phyloP scores from a whole-genome alignment of 257 asterid species.

The Linderniella brevidens region DNA sequence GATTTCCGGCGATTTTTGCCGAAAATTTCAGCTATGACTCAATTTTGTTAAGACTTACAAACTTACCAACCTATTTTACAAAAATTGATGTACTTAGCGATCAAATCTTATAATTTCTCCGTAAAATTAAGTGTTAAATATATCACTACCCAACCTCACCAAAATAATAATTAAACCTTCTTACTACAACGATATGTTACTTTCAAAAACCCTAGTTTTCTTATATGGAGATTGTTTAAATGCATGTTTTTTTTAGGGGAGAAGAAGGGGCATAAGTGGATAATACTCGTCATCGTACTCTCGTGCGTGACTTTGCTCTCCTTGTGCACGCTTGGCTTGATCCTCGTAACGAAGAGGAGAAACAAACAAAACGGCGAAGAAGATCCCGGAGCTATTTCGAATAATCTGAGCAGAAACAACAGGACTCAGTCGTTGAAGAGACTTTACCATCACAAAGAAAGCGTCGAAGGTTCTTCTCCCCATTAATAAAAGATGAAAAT shows the following conservation, averaged over 20 bases:
- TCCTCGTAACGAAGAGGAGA: constrained; percentile 28
- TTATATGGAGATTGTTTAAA: neutral
- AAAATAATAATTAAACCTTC: too few species aligned
- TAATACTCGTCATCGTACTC: constrained; percentile 24
- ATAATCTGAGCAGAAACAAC: constrained; percentile 14
- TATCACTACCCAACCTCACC: too few species aligned
- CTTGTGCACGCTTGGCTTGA: constrained; percentile 26
- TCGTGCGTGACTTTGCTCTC: constrained; percentile 38
- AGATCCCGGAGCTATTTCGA: constrained; percentile 25
- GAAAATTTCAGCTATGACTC: too few species aligned
- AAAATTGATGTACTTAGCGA: too few species aligned
- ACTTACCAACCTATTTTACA: too few species aligned
- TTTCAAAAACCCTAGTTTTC: neutral
- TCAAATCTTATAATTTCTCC: too few species aligned
- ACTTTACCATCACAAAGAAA: constrained; percentile 18
- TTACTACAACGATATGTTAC: too few species aligned
- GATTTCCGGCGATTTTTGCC: too few species aligned
- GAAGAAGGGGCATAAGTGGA: constrained; percentile 29
- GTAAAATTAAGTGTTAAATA: too few species aligned
- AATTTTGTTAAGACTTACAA: too few species aligned
- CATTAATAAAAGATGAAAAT: too few species aligned
- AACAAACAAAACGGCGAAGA: constrained; percentile 13
- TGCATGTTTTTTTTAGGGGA: constrained; percentile 10
- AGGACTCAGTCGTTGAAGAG: constrained; percentile 25
- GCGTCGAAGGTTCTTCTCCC: constrained; percentile 44